Conservation (phyloP, 2,329 filamentous ascomycete species). For the Bimuria novae-zelandiae region DNA sequence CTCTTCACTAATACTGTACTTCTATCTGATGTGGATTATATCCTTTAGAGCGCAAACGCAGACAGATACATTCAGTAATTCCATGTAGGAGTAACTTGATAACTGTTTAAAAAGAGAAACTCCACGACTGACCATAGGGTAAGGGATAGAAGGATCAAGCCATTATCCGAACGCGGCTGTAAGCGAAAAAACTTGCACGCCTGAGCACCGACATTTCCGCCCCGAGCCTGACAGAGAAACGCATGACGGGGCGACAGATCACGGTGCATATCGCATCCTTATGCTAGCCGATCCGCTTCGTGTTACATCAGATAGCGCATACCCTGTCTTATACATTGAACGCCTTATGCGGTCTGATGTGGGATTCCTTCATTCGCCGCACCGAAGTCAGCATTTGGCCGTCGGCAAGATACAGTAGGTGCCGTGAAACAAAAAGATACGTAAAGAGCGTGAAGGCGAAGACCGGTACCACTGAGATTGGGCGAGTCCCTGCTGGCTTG, state of each 20-base stretch:
- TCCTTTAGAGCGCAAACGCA: too few relatives aligned
- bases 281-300: constrained; percentile 1
- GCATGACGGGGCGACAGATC: not conserved
- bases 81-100: too few relatives aligned
- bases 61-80: too few relatives aligned
- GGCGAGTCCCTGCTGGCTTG: too few relatives aligned
- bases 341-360: not conserved
- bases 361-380: not conserved
- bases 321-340: not conserved
- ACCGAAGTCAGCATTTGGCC: not conserved
- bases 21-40: too few relatives aligned
- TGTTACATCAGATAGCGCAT: not conserved
- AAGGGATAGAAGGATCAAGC: constrained; percentile 1
- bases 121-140: too few relatives aligned
- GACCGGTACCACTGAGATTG: too few relatives aligned
- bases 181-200: constrained; percentile 1
- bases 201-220: not conserved
- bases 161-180: not conserved
- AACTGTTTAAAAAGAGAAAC: too few relatives aligned
- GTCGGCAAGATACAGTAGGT: not conserved
- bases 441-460: not conserved
- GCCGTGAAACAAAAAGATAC: not conserved
- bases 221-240: not conserved
- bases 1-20: too few relatives aligned
- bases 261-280: not conserved